Percentiles rank a stretch among this genome's conserved stretches.
Conservation (phyloP, 1,139 yeast genomes). For the Saccharomycopsis hybrid region DNA sequence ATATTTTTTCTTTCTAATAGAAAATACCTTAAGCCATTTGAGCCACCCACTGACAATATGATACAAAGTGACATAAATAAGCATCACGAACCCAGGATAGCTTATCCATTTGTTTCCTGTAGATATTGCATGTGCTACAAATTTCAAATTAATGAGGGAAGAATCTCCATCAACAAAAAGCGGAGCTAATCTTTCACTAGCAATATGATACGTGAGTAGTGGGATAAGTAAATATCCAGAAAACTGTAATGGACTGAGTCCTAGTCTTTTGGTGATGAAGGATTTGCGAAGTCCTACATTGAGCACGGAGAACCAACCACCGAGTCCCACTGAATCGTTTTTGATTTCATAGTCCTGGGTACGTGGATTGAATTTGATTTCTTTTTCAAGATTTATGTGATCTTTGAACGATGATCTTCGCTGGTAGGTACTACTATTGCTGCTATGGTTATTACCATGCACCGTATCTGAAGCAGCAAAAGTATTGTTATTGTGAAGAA, state of each 20-base stretch:
- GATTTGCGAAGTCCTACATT: constrained; percentile 51
- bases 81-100: constrained; percentile 27
- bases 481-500: constrained; percentile 18
- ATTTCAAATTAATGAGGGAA: constrained; percentile 48
- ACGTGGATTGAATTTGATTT: constrained; percentile 24
- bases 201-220: constrained; percentile 41
- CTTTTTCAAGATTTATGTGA: constrained; percentile 20
- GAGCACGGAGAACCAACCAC: constrained; percentile 48
- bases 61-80: constrained; percentile 31
- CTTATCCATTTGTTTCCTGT: constrained; percentile 22
- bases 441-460: no score
- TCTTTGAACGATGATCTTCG: constrained; percentile 12
- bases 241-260: constrained; percentile 43
- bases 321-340: constrained; percentile 48
- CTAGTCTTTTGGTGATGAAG: constrained; percentile 34
- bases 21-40: constrained; percentile 29
- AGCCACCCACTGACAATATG: constrained; percentile 38
- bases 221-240: constrained; percentile 54
- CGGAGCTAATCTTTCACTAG: constrained; percentile 47
- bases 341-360: constrained; percentile 26
- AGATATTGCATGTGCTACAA: constrained; percentile 38
- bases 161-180: constrained; percentile 56
- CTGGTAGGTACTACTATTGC: no score
- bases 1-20: constrained; percentile 22
- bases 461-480: no score